A percentile compares a stretch with the other conserved stretches of the same genome.
Conservation (phyloP, 2,329 filamentous ascomycete genomes). For the Ceratocystis cacaofunesta region DNA sequence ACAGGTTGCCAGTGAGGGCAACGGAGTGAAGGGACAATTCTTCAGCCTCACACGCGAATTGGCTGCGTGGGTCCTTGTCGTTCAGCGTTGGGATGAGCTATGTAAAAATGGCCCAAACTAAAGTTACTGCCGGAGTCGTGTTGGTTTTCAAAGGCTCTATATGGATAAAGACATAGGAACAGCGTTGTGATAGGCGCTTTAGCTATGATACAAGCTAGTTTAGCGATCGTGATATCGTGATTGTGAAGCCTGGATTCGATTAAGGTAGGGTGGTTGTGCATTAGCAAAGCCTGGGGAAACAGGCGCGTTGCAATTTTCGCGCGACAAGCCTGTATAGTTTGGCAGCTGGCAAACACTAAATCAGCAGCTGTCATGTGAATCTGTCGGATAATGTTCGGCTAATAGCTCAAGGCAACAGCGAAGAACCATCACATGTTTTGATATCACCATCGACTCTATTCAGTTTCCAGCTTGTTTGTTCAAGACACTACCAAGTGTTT, state of each 20-base stretch:
- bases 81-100: not conserved
- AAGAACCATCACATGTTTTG: too few species aligned
- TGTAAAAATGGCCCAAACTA: too few species aligned
- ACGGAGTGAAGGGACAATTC: not conserved
- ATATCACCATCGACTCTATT: too few species aligned
- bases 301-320: constrained; percentile 5
- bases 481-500: too few species aligned
- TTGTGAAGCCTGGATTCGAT: not conserved
- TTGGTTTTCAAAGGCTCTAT: not conserved
- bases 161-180: not conserved
- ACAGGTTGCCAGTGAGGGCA: too few species aligned
- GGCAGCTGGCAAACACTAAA: too few species aligned
- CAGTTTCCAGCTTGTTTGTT: too few species aligned
- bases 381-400: too few species aligned
- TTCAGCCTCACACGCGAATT: not conserved
- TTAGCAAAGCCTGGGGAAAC: not conserved
- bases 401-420: too few species aligned
- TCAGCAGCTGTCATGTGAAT: too few species aligned
- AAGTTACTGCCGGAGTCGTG: too few species aligned
- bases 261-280: not conserved
- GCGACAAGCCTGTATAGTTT: not conserved
- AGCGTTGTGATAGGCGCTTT: not conserved
- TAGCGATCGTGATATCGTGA: not conserved
- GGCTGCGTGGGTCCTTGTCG: not conserved
- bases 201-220: not conserved